These are phyloP conservation scores for Salix suchowensis DNA, from an alignment of 345 rosid species.

Conservation along the genomic window DNA sequence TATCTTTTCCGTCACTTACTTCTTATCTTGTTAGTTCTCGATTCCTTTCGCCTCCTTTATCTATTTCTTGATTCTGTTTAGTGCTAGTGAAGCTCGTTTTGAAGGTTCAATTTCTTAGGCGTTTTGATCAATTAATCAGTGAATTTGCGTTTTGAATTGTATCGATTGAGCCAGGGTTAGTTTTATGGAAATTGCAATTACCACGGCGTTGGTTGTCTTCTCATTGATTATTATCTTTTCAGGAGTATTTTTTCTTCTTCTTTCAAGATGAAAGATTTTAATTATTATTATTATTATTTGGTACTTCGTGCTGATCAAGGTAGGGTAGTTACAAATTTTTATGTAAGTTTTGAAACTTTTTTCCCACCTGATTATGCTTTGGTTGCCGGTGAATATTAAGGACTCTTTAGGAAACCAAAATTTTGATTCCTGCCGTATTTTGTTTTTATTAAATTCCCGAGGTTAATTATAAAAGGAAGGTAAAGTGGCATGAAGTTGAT, in stretches of 20 bases:
- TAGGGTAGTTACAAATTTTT: background rate
- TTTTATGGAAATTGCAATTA: background rate
- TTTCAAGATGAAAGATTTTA: background rate
- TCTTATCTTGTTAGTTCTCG: conserved; percentile 68
- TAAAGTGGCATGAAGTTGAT: background rate
- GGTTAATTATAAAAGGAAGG: background rate
- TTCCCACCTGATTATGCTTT: background rate
- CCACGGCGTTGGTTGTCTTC: background rate
- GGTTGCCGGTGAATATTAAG: background rate
- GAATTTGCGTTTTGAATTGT: background rate
- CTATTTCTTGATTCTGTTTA: background rate
- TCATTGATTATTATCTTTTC: background rate
- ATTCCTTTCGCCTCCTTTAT: background rate
- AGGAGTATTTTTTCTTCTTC: background rate
- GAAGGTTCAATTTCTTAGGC: background rate
- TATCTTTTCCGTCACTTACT: conserved; percentile 70
- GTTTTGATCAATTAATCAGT: background rate
- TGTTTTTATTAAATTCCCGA: background rate
- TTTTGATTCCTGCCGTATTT: background rate
- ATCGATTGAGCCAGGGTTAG: background rate
- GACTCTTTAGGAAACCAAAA: background rate
- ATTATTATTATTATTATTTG: background rate
- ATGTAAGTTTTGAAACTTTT: background rate
- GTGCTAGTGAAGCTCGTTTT: background rate
- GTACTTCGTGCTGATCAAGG: background rate